Conservation (phyloP, 352 stramenopile genomes). For the Peronospora farinosa region DNA sequence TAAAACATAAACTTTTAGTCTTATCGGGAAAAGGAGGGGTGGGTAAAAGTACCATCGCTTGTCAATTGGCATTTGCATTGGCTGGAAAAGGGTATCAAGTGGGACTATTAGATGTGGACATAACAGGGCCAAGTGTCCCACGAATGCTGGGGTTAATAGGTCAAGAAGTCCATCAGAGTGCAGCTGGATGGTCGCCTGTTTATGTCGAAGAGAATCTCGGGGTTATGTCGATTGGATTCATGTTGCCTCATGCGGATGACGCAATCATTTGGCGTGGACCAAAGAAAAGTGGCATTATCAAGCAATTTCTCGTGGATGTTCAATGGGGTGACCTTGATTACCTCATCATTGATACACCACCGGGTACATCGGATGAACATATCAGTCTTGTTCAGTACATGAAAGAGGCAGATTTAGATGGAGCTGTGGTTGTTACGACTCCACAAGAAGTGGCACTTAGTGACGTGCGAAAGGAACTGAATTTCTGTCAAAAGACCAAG, state of each 20-base stretch:
- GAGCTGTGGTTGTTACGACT: constrained; percentile 98
- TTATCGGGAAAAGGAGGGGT: constrained; percentile 99
- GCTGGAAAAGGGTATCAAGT: constrained; percentile 90
- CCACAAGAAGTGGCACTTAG: constrained; percentile 98
- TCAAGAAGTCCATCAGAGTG: constrained; percentile 96
- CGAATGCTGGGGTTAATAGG: constrained; percentile 93
- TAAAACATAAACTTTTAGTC: constrained; percentile 98
- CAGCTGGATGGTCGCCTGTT: constrained; percentile 97
- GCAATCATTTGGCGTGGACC: constrained; percentile 99
- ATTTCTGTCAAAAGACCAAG: constrained; percentile 97
- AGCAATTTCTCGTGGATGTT: constrained; percentile 99
- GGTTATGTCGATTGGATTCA: constrained; percentile 99
- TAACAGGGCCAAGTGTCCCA: constrained; percentile 97
- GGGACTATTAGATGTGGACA: constrained; percentile 99
- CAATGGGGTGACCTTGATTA: constrained; percentile 99
- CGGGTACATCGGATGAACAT: constrained; percentile 99
- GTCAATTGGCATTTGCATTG: constrained; percentile 96
- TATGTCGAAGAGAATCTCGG: constrained; percentile 97
- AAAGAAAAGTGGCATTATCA: constrained; percentile 99
- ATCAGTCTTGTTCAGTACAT: constrained; percentile 99
- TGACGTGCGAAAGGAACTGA: constrained; percentile 99
- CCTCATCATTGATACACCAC: constrained; percentile 99
- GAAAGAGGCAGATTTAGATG: constrained; percentile 92
- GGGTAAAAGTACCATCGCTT: constrained; percentile 98
- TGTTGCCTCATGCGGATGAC: constrained; percentile 95